These are phyloP conservation scores for Pochonia chlamydosporia DNA, from an alignment of 2,329 filamentous ascomycete species.

Conservation along the genomic window DNA sequence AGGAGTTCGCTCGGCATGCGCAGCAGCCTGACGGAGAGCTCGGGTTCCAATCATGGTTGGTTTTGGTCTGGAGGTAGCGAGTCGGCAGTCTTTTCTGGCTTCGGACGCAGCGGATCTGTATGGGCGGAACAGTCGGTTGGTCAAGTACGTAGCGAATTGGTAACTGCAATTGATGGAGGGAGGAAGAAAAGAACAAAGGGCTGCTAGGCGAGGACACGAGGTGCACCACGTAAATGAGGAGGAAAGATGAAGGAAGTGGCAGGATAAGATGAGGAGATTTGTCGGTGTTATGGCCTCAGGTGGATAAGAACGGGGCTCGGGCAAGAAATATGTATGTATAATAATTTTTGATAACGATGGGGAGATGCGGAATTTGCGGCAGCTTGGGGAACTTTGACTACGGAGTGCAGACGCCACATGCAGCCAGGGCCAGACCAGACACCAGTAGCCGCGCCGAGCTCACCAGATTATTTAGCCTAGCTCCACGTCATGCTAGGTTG, in stretches of 20 bases:
- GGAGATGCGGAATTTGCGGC: constrained; percentile 2
- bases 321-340: constrained; percentile 2
- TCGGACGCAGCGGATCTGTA: not conserved
- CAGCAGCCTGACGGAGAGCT: constrained; percentile 52
- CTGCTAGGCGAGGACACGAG: no score
- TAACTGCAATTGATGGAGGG: not conserved
- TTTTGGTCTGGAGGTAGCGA: not conserved
- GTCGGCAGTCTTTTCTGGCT: constrained; percentile 3
- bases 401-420: constrained; percentile 1
- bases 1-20: constrained; percentile 54
- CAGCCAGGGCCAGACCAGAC: not conserved
- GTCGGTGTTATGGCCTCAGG: not conserved
- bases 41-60: constrained; percentile 48
- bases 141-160: not conserved
- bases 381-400: constrained; percentile 2
- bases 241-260: not conserved
- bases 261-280: not conserved
- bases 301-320: not conserved
- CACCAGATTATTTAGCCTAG: no score
- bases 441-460: not conserved
- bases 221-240: not conserved
- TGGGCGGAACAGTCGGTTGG: no score
- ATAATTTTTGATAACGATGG: constrained; percentile 4
- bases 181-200: not conserved
- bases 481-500: no score